Evolutionary conservation across 805 yeast genomes (phyloP), one percentile per base, ranked within the genome.

Genomic region (Kluyveromyces aestuarii): DNA sequence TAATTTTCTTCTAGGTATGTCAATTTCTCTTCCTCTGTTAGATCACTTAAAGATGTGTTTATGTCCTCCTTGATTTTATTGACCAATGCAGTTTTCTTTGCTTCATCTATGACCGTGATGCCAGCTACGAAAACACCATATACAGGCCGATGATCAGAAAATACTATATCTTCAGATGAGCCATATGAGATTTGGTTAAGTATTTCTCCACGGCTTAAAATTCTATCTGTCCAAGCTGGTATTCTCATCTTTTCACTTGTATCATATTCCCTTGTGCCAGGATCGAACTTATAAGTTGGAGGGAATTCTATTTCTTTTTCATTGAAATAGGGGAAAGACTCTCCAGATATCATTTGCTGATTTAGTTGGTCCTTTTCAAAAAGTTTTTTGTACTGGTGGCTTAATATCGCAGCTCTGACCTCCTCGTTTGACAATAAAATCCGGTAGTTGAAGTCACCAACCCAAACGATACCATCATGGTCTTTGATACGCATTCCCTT

Each of bases 161-260:
- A 84, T 16, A 71, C 63, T 18, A 87, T 72, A 21, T 74, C 71
- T 18, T 72, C 77, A 9, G 74, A 78, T 45, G 83, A 72, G 13
- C 79, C 74, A 62, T 91, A 93, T 8, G 70, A 66, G 1, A 74
- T 52, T 52, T 85, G 91, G 41, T 69, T 72, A 49, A 90, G 63
- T 10, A 75, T 71, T n/a, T 69, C 68, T 14, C 85, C 81, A 25
- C 84, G 71, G 58, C 80, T 82, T 44, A 90, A 66, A 33, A 91
- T 81, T 49, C 99, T 71, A 68, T 93, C 99, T 2, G 98, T 90
- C 99, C 99, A 93, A 0, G 99, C 95, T 1, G 99, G 99, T 11
- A 87, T 81, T 52, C 99, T 77, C 65, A 81, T 82, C 66, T 93
- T 93, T 59, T 91, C 98, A 39, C 95, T 82, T 0, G 95, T 77